Evolutionary conservation across 805 yeast genomes (phyloP).

Genomic region (Ogataea nonfermentans): DNA sequence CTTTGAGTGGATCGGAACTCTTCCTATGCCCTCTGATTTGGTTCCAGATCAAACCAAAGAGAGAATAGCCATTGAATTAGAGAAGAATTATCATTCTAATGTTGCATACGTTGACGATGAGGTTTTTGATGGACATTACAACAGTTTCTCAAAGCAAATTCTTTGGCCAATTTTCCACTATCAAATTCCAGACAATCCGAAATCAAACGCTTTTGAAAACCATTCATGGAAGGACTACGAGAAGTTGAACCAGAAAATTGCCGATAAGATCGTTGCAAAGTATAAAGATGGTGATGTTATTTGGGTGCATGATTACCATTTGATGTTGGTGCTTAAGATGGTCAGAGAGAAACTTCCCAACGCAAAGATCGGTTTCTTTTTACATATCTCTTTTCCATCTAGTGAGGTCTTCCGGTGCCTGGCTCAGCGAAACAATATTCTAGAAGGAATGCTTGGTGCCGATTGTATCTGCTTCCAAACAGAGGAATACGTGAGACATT

Average conservation of each 20-base stretch:
- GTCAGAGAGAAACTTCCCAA: conserved; percentile 70
- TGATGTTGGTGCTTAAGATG: conserved; percentile 83
- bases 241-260: conserved; percentile 71
- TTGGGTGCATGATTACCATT: conserved; percentile 95
- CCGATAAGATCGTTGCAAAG: conserved; percentile 64
- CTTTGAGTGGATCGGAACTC: conserved; percentile 81
- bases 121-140: conserved; percentile 86
- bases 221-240: conserved; percentile 90
- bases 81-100: conserved; percentile 50
- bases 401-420: conserved; percentile 92
- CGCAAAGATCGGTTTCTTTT: conserved; percentile 87
- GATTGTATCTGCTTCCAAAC: conserved; percentile 88
- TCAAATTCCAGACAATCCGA: conserved; percentile 94
- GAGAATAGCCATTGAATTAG: conserved; percentile 50
- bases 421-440: conserved; percentile 76
- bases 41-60: conserved; percentile 56
- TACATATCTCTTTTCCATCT: conserved; percentile 94
- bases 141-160: conserved; percentile 88
- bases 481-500: conserved; percentile 90
- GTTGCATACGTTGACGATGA: conserved; percentile 75
- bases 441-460: conserved; percentile 86
- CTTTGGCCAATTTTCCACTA: conserved; percentile 94
- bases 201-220: conserved; percentile 90
- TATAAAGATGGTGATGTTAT: conserved; percentile 76
- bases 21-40: conserved; percentile 87